Percentiles rank a stretch among this genome's conserved stretches.
These are phyloP conservation scores for Ananas comosus DNA, from an alignment of 176 grass and related monocot species.

Conservation along the genomic window DNA sequence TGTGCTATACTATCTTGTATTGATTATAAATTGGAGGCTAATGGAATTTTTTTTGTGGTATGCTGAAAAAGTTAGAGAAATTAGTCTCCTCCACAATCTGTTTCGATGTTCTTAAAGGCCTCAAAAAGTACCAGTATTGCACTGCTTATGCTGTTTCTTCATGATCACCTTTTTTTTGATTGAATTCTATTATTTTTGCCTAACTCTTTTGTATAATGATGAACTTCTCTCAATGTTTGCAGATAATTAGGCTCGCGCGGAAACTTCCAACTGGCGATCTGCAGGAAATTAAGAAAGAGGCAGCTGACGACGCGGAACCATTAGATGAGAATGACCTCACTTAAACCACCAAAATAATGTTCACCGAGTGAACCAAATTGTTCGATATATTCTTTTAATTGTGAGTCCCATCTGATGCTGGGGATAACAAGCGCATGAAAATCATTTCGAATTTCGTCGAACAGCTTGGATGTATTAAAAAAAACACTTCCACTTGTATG, in stretches of 20 bases:
- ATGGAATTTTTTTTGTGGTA: no score
- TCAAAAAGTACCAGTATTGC: background rate
- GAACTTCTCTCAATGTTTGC: constrained; percentile 13
- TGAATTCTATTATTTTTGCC: constrained; percentile 3
- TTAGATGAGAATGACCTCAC: constrained; percentile 95
- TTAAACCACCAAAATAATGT: constrained; percentile 20
- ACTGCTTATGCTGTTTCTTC: background rate
- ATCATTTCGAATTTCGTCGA: background rate
- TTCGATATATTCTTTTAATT: background rate
- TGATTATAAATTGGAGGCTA: no score
- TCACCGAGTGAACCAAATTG: background rate
- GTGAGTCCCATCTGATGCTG: background rate
- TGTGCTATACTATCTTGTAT: no score
- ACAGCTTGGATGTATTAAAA: background rate
- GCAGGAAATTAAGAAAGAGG: constrained; percentile 45
- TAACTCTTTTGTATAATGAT: background rate
- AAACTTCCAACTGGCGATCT: constrained; percentile 88
- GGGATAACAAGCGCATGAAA: background rate
- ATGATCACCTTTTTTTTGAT: background rate
- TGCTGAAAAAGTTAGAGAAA: no score
- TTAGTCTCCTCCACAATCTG: no score
- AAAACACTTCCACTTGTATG: background rate
- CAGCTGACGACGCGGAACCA: constrained; percentile 27
- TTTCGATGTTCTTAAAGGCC: no score
- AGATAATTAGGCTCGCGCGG: constrained; percentile 82